Evolutionary conservation across 345 rosid genomes (phyloP), one percentile per base, ranked within the genome.

Genomic region (Eucalyptus cloeziana): DNA sequence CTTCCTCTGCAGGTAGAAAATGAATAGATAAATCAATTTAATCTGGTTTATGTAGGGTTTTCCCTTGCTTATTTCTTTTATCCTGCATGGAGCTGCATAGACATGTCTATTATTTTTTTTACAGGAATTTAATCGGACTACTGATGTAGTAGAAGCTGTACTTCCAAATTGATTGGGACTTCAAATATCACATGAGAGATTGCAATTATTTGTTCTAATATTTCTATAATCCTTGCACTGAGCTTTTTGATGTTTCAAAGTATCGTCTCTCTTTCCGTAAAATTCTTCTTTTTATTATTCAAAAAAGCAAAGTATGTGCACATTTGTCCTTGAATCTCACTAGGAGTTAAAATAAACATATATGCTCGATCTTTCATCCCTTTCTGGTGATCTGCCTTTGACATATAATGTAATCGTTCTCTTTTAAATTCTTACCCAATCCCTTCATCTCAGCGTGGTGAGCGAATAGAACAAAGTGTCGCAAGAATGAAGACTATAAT

Each of bases 401-500:
- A 69, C 30, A 76, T 49, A n/a, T 67, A 50, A 49, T 37, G 47
- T 76, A 49, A 2, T 86, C 16, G 40, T 80, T 49, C 44, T 86
- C 60, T 79, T 89, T 33, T 27, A 64, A 24, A 60, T 22, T 45
- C 83, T 62, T 62, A 56, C 88, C 24, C 69, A 85, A 76, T 76
- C 85, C 86, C 92, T 80, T 58, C 31, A 54, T 90, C 88, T 87
- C 91, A 98, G 99, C 93, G 95, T 90, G 98, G 91, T 90, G 95
- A 95, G 90, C 94, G 96, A 79, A 97, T 98, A 94, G 99, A 98
- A 92, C 93, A 90, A 92, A 98, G 99, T 93, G 98, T 98, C 54
- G 88, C 95, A 67, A 97, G 99, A 93, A 98, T 98, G 99, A 97
- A 94, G 95, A 98, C 96, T 43, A 94, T 98, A 89, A 97, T 98